Conservation (phyloP, 768 basidiomycete genomes). For the Tubosaeta sp. region DNA sequence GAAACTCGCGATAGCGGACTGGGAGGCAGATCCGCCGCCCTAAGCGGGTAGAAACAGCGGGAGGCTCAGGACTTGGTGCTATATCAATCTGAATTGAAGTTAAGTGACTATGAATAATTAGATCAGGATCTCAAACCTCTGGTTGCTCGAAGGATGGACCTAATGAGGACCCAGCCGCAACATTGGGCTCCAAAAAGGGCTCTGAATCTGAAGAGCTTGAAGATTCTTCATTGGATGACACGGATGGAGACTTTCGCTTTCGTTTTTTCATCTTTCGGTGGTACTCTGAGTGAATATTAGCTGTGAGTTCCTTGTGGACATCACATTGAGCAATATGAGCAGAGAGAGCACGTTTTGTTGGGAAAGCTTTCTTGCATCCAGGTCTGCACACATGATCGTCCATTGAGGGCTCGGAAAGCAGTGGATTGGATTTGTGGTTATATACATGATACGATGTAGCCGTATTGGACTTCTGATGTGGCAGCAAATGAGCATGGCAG, state of each 20-base stretch:
- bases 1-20: conserved; percentile 1
- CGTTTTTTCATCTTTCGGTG: neutral
- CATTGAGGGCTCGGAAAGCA: neutral
- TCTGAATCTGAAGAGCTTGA: no score
- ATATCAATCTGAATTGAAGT: no score
- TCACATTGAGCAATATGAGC: neutral
- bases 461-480: no score
- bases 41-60: neutral
- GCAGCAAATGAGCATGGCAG: no score
- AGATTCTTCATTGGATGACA: neutral
- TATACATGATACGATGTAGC: neutral
- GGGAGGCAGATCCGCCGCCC: conserved; percentile 2
- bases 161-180: no score
- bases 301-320: neutral
- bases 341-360: neutral
- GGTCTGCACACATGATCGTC: neutral
- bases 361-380: neutral
- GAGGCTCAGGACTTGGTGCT: neutral
- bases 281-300: neutral
- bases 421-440: neutral
- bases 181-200: no score
- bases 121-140: no score
- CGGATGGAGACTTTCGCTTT: neutral
- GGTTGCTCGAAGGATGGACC: no score
- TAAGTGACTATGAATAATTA: no score